phyloP scores from a whole-genome alignment of 441 rosid genomes.

The Adansonia gregorii region DNA sequence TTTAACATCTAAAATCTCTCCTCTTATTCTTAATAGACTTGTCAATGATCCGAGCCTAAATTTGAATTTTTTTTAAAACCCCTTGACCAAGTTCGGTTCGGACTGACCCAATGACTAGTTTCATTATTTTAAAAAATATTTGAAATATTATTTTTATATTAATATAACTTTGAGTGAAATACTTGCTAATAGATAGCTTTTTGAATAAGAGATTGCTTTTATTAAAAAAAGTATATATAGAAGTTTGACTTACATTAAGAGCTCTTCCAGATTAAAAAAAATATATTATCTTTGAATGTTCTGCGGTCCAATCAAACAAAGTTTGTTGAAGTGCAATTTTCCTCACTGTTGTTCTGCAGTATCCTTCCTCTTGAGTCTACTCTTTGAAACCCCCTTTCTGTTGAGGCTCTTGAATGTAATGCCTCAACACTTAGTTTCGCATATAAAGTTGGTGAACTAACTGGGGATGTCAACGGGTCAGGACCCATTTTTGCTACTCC shows the following conservation, averaged over 20 bases:
- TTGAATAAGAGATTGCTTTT: background rate
- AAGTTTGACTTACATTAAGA: background rate
- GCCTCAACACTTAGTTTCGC: background rate
- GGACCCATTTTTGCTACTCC: background rate
- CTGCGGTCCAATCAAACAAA: background rate
- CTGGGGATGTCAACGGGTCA: background rate
- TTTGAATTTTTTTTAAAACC: too few species aligned
- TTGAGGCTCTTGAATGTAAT: background rate
- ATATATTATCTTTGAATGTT: background rate
- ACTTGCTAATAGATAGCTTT: background rate
- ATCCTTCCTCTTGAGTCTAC: background rate
- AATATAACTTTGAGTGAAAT: background rate
- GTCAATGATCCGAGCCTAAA: too few species aligned
- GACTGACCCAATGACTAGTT: too few species aligned
- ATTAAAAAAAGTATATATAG: background rate
- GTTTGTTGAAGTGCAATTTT: background rate
- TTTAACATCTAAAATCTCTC: too few species aligned
- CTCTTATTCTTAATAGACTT: too few species aligned
- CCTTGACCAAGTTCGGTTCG: too few species aligned
- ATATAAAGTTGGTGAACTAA: background rate
- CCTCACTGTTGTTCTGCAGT: conserved; percentile 5
- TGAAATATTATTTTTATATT: too few species aligned
- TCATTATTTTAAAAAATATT: too few species aligned
- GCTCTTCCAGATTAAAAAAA: background rate
- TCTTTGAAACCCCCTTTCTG: background rate